Base-by-base conservation (phyloP, 2,329 filamentous ascomycete species). In the Fusarium poae region DNA sequence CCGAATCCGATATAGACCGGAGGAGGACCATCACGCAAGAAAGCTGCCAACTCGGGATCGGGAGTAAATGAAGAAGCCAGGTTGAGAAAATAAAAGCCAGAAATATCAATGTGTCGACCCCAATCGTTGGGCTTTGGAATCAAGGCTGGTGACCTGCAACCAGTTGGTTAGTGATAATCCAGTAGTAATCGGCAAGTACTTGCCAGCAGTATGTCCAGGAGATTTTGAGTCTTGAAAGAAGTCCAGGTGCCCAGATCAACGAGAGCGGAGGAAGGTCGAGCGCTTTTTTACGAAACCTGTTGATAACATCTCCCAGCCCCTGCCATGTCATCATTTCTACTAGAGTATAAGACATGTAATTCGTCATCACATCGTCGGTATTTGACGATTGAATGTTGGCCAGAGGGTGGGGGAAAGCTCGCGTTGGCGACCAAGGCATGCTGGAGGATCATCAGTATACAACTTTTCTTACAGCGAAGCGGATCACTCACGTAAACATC, bases 251-350 rank as follows among this genome's bases (percentile, higher is more conserved):
- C 86, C 91, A 95, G 49, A 97, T 89, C 10, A 93, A 82, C 64
- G 91, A 93, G 42, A 97, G 84, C 0, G 91, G 87, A 44, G 96
- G 91, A 1, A 97, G 82, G 27, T 91, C 91, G 2, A 97, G 84
- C 16, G 87, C 87, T 61, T 89, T 89, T 68, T 91, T 89, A 53
- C 94, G 86, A 74, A 97, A 97, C 13, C 89, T 86, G 75, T 98
- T 97, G 76, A 97, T 95, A 8, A 97, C 84, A 78, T 97, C 94
- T 37, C 94, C 94, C 6, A 97, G 81, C 0, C 93, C 94, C 79
- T 97, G 93, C 93, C 93, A 97, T 13, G 94, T 94, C 85, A 97
- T 89, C 87, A 97, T 92, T 71, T 97, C 94, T 3, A 97, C 91
- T 21, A 97, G 82, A 1, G 91, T 89, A 73, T 97, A 97, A 0